Evolutionary conservation across 2,329 filamentous ascomycete genomes (phyloP), one percentile per base, ranked within the genome.

Genomic region (Cucurbitaria berberidis): DNA sequence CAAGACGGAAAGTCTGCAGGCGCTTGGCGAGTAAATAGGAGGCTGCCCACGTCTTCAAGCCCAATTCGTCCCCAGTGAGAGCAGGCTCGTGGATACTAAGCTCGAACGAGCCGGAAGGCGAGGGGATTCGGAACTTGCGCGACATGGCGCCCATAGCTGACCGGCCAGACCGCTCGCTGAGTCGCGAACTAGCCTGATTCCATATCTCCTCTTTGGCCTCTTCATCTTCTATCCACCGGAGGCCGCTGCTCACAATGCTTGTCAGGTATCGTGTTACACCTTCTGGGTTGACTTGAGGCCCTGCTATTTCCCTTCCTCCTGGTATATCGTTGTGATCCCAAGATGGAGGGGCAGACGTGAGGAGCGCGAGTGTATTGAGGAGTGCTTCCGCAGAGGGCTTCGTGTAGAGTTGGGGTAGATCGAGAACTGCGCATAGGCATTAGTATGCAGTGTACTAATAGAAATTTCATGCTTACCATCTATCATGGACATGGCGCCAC

Each of bases 1-100:
- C 30, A 5, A 73, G 35, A 3, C 60, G 30, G 15, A 82, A 68
- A 3, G 54, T 57, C 42, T 69, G 68, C 22, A 98, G 82, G 21
- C 89, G 86, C 62, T 85, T 88, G 0, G 93, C 89, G 4, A 98
- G 85, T 2, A 96, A 83, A 68, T 92, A 96, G 0, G 92, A 93
- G 0, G 92, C 93, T 0, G 90, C 91, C 95, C 95, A 98, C 0
- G 95, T 99, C 75, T 99, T 98, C 73, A 96, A 82, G 1, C 95
- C 95, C 16, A 98, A 81, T 53, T 90, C 89, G 74, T 97, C 93
- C 6, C 89, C 89, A 0, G 91, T 96, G 50, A 98, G 80, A 0
- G 92, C 87, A 1, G 95, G 95, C 72, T 99, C 95, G 51, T 91
- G 84, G 34, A 99, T 86, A 30, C 83, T 82, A 45, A 99, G 79